Conservation (phyloP, 2,329 filamentous ascomycete species). For the Diplodia corticola region DNA sequence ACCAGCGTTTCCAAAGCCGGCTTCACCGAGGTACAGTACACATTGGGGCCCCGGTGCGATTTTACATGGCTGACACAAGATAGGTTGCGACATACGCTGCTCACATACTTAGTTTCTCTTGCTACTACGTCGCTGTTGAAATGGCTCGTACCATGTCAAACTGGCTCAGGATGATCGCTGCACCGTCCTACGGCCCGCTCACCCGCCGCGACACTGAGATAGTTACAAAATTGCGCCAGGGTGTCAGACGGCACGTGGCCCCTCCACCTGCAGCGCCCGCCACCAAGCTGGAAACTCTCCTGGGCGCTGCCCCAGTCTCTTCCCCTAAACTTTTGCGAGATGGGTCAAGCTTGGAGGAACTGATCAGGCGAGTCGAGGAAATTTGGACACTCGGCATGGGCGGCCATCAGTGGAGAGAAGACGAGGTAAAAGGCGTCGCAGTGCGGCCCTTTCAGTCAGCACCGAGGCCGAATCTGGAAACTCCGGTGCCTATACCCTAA, state of each 20-base stretch:
- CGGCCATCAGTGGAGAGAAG: conserved; percentile 13
- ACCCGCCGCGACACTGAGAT: conserved; percentile 13
- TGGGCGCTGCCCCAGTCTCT: background rate
- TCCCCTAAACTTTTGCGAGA: background rate
- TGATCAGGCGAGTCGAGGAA: background rate
- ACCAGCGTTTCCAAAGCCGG: conserved; percentile 16
- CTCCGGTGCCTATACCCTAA: background rate
- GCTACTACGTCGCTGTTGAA: conserved; percentile 16
- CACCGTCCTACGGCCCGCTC: conserved; percentile 5
- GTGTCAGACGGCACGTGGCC: conserved; percentile 4
- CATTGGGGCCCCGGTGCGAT: too few relatives aligned
- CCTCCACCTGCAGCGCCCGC: background rate
- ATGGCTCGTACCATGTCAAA: background rate
- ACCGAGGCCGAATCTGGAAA: background rate
- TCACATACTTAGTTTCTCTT: conserved; percentile 1
- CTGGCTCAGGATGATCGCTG: background rate
- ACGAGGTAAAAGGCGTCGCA: background rate
- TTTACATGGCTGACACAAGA: too few relatives aligned
- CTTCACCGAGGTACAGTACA: conserved; percentile 2
- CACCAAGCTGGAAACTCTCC: background rate
- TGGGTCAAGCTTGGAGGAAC: background rate
- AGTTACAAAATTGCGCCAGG: conserved; percentile 6
- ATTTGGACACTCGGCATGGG: conserved; percentile 15
- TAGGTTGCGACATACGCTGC: conserved; percentile 17
- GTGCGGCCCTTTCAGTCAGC: background rate